phyloP scores from a whole-genome alignment of 805 yeast genomes.

The Naumovozyma dairenensis region DNA sequence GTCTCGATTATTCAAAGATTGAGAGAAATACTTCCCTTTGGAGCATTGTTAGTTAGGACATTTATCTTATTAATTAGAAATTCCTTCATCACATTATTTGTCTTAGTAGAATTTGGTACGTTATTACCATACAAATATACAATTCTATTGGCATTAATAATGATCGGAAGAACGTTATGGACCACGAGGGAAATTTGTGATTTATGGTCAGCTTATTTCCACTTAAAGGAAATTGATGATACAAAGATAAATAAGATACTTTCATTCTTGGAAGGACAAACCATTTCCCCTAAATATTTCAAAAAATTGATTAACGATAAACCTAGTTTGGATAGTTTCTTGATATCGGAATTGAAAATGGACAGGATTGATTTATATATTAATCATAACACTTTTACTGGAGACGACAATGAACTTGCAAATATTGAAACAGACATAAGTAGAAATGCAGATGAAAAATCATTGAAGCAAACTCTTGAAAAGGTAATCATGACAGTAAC shows the following conservation, averaged over 20 bases:
- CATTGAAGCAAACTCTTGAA: no score
- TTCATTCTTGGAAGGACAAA: not conserved
- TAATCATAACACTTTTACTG: no score
- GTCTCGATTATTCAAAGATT: no score
- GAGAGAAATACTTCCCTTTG: conserved; percentile 4
- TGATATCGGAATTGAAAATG: no score
- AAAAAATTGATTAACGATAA: no score
- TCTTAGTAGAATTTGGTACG: conserved; percentile 14
- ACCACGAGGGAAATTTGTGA: conserved; percentile 19
- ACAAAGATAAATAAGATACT: conserved; percentile 5
- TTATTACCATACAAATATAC: conserved; percentile 13
- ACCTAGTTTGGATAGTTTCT: no score
- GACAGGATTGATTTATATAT: no score
- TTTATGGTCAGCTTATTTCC: conserved; percentile 20
- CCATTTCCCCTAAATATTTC: no score
- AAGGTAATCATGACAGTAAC: no score
- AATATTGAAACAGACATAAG: no score
- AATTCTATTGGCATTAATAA: conserved; percentile 7
- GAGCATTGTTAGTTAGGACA: conserved; percentile 12
- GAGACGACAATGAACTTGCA: no score
- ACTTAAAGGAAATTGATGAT: conserved; percentile 7
- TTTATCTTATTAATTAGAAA: conserved; percentile 15
- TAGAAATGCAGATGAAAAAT: no score
- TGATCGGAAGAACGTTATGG: conserved; percentile 14
- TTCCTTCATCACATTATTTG: conserved; percentile 15